Conservation (phyloP, 2,329 filamentous ascomycete species). For the Sporothrix luriei region DNA sequence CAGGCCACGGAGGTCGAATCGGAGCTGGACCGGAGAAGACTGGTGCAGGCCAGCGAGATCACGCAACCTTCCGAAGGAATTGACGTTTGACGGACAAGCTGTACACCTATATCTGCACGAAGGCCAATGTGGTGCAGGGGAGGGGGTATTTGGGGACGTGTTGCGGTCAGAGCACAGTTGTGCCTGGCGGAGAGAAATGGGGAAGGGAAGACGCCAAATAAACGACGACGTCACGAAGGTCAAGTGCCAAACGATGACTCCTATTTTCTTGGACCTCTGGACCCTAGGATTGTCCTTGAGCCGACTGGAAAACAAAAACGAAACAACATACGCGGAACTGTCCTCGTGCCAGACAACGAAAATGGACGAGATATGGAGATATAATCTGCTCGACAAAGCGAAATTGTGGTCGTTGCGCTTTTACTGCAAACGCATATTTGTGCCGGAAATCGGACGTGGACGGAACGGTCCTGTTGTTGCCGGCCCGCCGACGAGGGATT, state of each 20-base stretch:
- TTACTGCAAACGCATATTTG: conserved; percentile 21
- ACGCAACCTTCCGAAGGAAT: conserved; percentile 3
- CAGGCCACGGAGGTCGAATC: conserved; percentile 19
- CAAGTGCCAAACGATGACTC: background rate
- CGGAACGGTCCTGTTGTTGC: background rate
- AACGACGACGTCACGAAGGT: background rate
- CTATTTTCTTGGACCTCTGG: conserved; percentile 4
- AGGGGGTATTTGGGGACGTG: background rate
- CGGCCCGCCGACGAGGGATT: background rate
- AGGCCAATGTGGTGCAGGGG: background rate
- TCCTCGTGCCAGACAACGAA: too few species aligned
- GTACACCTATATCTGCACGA: conserved; percentile 2
- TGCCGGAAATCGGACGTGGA: conserved; percentile 14
- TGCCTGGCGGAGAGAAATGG: background rate
- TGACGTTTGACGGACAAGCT: conserved; percentile 12
- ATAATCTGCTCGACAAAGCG: background rate
- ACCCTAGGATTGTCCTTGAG: background rate
- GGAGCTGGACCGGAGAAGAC: conserved; percentile 22
- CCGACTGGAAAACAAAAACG: background rate
- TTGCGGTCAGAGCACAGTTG: conserved; percentile 15
- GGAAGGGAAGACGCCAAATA: background rate
- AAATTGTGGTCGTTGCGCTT: background rate
- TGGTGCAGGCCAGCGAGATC: background rate
- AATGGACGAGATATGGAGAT: too few species aligned
- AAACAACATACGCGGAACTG: background rate